Conservation (phyloP, 2,329 filamentous ascomycete genomes). For the Xylaria digitata region DNA sequence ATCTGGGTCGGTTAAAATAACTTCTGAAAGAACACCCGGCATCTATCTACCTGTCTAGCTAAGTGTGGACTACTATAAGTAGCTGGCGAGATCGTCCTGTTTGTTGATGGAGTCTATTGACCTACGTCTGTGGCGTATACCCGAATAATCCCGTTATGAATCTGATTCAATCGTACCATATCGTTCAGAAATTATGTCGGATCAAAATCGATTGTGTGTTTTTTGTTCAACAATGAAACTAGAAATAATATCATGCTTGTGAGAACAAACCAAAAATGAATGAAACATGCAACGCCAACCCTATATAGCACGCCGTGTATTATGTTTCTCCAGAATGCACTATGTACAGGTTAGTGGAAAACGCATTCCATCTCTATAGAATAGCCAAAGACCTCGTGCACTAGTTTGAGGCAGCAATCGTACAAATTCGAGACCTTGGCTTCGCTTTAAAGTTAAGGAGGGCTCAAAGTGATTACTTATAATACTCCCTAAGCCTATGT, state of each 20-base stretch:
- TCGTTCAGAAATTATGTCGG: not conserved
- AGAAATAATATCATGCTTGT: not conserved
- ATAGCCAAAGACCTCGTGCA: slow-evolving; percentile 5
- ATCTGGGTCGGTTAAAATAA: not conserved
- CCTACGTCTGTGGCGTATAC: no score
- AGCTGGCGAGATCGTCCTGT: not conserved
- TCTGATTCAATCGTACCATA: not conserved
- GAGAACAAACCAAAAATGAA: not conserved
- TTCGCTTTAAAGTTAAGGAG: not conserved
- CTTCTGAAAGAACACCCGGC: no score
- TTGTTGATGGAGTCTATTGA: no score
- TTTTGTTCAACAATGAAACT: not conserved
- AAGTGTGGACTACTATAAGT: not conserved
- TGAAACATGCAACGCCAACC: slow-evolving; percentile 16
- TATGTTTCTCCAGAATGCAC: slow-evolving; percentile 13
- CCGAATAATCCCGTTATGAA: no score
- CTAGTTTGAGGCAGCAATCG: slow-evolving; percentile 8
- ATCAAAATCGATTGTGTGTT: not conserved
- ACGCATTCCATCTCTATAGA: slow-evolving; percentile 20
- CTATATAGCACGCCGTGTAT: slow-evolving; percentile 1
- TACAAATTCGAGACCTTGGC: not conserved
- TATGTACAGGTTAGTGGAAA: slow-evolving; percentile 32
- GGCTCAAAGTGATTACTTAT: not conserved
- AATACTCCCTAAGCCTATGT: slow-evolving; percentile 2
- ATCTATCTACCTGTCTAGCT: no score